phyloP scores from a whole-genome alignment of 768 basidiomycete species.

The Pulveroboletus ravenelii region DNA sequence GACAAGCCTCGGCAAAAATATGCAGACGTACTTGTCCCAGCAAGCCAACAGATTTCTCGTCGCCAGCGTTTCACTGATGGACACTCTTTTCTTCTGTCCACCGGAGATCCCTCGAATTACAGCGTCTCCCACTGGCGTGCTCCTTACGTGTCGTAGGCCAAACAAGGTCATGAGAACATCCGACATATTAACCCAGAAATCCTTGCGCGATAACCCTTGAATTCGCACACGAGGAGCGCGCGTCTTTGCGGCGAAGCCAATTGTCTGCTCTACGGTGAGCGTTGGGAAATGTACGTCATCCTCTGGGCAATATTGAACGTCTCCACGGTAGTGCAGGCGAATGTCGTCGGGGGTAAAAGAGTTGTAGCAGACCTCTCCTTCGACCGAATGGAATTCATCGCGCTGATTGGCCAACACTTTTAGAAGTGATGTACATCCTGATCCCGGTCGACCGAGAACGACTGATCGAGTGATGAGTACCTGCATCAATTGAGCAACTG shows the following conservation, averaged over 20 bases:
- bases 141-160: constrained; percentile 66
- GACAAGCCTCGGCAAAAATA: constrained; percentile 15
- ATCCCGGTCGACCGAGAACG: constrained; percentile 80
- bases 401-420: constrained; percentile 80
- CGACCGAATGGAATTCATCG: constrained; percentile 58
- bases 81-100: constrained; percentile 80
- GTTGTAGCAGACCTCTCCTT: constrained; percentile 73
- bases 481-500: not conserved
- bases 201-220: constrained; percentile 35
- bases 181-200: constrained; percentile 15
- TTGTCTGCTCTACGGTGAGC: constrained; percentile 72
- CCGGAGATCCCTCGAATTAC: constrained; percentile 69
- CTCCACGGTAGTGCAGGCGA: constrained; percentile 63
- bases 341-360: constrained; percentile 66
- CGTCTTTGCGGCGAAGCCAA: constrained; percentile 65
- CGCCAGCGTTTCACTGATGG: constrained; percentile 68
- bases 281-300: constrained; percentile 86
- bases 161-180: constrained; percentile 66
- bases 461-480: constrained; percentile 37
- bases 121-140: constrained; percentile 79
- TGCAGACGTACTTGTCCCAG: constrained; percentile 59
- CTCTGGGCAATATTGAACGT: constrained; percentile 77
- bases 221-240: constrained; percentile 60
- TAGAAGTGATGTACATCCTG: constrained; percentile 81
- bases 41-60: constrained; percentile 69